phyloP scores from a whole-genome alignment of 768 basidiomycete genomes.

The Daedaleopsis nitida region DNA sequence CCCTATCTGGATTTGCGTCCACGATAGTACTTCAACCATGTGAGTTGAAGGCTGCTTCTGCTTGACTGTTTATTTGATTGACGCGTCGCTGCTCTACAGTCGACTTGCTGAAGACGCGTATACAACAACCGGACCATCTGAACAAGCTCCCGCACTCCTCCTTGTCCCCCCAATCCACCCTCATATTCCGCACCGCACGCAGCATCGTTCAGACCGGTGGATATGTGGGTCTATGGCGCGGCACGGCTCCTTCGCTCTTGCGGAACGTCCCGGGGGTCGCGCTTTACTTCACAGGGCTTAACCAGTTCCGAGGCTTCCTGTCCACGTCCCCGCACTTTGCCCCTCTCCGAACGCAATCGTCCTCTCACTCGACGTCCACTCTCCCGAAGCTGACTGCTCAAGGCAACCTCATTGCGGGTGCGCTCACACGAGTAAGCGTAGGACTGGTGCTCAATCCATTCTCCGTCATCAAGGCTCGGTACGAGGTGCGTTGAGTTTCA shows the following conservation, averaged over 20 bases:
- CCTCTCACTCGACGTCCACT: conserved; percentile 31
- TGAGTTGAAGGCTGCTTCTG: conserved; percentile 36
- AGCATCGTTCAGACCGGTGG: conserved; percentile 68
- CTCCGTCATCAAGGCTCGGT: conserved; percentile 89
- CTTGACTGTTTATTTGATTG: neutral
- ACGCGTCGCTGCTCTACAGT: conserved; percentile 45
- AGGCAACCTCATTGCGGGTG: conserved; percentile 88
- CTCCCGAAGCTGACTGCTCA: conserved; percentile 70
- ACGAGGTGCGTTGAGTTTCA: conserved; percentile 59
- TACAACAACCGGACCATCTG: conserved; percentile 72
- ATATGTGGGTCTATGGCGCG: conserved; percentile 79
- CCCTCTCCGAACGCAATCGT: conserved; percentile 13
- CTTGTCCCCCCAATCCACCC: conserved; percentile 10
- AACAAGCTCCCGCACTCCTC: conserved; percentile 13
- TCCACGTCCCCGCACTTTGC: conserved; percentile 74
- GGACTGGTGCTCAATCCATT: conserved; percentile 89
- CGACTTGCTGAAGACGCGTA: conserved; percentile 88
- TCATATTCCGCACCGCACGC: conserved; percentile 53
- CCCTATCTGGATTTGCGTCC: conserved; percentile 75
- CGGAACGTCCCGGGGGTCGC: conserved; percentile 93
- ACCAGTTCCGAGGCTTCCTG: conserved; percentile 77
- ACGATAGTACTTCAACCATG: conserved; percentile 78
- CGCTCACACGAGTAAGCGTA: conserved; percentile 74
- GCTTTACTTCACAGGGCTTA: conserved; percentile 86
- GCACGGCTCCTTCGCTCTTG: conserved; percentile 77